These are phyloP conservation scores for Mucor indicus DNA, from an alignment of 371 early-diverging fungal species.

Conservation along the genomic window DNA sequence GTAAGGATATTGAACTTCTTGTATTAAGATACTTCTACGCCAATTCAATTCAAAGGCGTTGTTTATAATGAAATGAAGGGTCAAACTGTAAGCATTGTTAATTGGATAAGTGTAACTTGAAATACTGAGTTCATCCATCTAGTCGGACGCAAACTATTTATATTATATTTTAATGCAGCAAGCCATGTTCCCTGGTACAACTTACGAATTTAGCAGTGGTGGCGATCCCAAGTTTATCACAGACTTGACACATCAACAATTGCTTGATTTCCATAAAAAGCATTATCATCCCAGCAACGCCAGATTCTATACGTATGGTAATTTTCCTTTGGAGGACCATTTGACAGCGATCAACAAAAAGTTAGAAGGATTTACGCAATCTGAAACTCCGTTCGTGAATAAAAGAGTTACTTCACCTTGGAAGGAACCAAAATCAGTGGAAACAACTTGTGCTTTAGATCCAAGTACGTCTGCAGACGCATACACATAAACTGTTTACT, in stretches of 20 bases:
- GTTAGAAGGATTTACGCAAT: conserved; percentile 41
- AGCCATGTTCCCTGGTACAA: conserved; percentile 80
- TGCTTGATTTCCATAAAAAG: conserved; percentile 77
- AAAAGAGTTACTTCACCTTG: conserved; percentile 53
- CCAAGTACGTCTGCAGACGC: conserved; percentile 51
- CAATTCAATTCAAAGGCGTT: conserved; percentile 83
- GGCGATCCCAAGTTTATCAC: conserved; percentile 91
- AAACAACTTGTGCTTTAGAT: conserved; percentile 70
- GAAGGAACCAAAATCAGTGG: conserved; percentile 45
- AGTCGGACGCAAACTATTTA: conserved; percentile 75
- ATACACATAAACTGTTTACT: conserved; percentile 1
- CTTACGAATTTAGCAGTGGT: conserved; percentile 82
- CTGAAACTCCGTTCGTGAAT: conserved; percentile 44
- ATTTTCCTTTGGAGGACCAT: conserved; percentile 75
- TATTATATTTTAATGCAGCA: conserved; percentile 78
- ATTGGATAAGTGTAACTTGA: not conserved
- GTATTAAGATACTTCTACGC: conserved; percentile 41
- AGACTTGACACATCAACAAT: conserved; percentile 78
- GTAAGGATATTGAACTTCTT: too few relatives aligned
- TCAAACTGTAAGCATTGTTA: conserved; percentile 52
- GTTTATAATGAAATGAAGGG: conserved; percentile 99
- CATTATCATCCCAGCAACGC: conserved; percentile 93
- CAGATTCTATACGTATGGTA: conserved; percentile 88
- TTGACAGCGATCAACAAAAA: conserved; percentile 62
- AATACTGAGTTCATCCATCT: not conserved